phyloP scores from a whole-genome alignment of 2,329 filamentous ascomycete species.

The Rhinocladiella mackenziei region DNA sequence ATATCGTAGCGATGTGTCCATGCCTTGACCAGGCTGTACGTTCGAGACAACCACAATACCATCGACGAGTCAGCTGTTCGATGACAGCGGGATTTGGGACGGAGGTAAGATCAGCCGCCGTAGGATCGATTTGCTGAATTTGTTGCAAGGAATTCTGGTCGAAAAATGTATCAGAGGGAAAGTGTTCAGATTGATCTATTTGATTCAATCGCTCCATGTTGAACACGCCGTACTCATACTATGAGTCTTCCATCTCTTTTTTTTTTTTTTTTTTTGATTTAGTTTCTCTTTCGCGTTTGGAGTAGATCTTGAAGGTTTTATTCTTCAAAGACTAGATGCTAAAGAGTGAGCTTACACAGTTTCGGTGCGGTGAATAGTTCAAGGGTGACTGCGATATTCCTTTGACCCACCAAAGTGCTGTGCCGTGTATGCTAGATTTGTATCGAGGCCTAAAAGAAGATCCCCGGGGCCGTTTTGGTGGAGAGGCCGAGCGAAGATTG shows the following conservation, averaged over 20 bases:
- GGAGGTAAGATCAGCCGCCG: conserved; percentile 10
- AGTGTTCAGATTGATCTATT: conserved; percentile 22
- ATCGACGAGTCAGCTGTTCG: conserved; percentile 18
- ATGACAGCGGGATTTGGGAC: conserved; percentile 17
- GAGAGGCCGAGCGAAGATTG: too few species aligned
- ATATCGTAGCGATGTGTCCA: conserved; percentile 27
- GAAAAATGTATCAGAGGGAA: conserved; percentile 28
- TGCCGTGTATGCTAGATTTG: too few species aligned
- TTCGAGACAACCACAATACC: conserved; percentile 23
- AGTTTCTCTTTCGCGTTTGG: too few species aligned
- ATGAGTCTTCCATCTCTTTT: conserved; percentile 1
- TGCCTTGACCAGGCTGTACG: conserved; percentile 26
- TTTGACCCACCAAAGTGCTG: too few species aligned
- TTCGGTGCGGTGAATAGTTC: too few species aligned
- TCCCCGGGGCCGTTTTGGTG: too few species aligned
- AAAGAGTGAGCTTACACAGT: too few species aligned
- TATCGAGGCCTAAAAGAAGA: too few species aligned
- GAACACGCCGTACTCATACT: background rate
- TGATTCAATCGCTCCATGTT: conserved; percentile 11
- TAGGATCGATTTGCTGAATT: conserved; percentile 24
- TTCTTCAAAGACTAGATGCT: too few species aligned
- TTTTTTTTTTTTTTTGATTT: background rate
- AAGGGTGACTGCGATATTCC: too few species aligned
- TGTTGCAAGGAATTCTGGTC: conserved; percentile 23
- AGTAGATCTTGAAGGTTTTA: too few species aligned